phyloP scores from a whole-genome alignment of 257 asterid species.

The Nicotiana tabacum region DNA sequence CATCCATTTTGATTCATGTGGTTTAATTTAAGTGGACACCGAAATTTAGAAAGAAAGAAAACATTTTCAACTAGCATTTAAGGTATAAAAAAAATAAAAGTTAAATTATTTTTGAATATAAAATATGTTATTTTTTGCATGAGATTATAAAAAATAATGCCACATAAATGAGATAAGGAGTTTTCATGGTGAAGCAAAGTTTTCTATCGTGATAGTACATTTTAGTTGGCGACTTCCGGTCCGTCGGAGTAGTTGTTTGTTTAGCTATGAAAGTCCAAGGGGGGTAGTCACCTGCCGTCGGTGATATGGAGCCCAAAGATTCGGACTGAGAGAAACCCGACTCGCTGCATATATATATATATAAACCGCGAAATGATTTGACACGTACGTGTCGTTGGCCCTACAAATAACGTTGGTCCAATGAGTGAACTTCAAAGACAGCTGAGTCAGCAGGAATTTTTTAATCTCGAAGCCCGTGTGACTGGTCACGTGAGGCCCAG shows the following conservation, averaged over 20 bases:
- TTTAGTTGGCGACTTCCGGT: neutral
- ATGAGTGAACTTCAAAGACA: constrained; percentile 38
- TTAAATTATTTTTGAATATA: no score
- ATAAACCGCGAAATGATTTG: neutral
- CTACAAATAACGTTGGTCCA: constrained; percentile 42
- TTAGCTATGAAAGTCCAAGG: neutral
- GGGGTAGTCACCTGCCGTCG: constrained; percentile 14
- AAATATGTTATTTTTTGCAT: no score
- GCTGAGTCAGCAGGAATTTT: constrained; percentile 37
- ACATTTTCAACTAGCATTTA: no score
- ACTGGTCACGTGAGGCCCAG: constrained; percentile 79
- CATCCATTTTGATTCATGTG: no score
- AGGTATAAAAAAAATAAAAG: no score
- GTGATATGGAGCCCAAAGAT: constrained; percentile 18
- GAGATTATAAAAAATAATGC: no score
- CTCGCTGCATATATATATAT: constrained; percentile 32
- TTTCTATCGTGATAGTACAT: neutral
- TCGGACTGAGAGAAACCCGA: constrained; percentile 24
- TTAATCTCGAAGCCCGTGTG: constrained; percentile 62
- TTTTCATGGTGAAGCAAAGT: neutral
- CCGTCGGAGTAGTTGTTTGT: neutral
- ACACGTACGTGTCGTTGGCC: constrained; percentile 39
- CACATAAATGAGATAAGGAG: no score
- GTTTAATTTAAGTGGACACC: no score
- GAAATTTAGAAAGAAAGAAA: no score